Evolutionary conservation across 2,329 filamentous ascomycete genomes (phyloP).

Genomic region (Metarhizium brunneum): DNA sequence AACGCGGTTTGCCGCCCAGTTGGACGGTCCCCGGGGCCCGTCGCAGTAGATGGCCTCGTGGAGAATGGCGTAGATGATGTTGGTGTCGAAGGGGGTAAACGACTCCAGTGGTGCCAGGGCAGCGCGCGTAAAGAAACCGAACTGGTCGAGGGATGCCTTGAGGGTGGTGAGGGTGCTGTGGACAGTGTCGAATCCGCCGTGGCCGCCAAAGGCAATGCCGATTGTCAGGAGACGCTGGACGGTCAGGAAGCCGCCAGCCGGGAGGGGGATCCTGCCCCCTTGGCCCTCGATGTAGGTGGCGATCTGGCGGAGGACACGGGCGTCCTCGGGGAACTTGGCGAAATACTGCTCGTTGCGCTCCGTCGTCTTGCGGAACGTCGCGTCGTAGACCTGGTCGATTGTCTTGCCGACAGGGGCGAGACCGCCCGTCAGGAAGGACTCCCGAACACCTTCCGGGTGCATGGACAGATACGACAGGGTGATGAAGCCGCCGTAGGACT

Average conservation of each 20-base stretch:
- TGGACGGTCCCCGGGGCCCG: conserved; percentile 49
- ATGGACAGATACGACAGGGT: conserved; percentile 75
- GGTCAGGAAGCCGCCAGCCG: conserved; percentile 65
- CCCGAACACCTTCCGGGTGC: conserved; percentile 66
- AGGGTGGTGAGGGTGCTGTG: conserved; percentile 65
- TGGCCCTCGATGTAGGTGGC: conserved; percentile 52
- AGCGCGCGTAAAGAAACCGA: conserved; percentile 65
- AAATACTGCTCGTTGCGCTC: conserved; percentile 75
- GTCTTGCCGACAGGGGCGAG: conserved; percentile 65
- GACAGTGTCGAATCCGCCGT: conserved; percentile 67
- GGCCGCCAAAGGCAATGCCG: conserved; percentile 68
- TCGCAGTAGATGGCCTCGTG: conserved; percentile 87
- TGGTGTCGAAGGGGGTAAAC: conserved; percentile 60
- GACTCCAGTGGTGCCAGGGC: conserved; percentile 61
- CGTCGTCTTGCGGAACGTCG: conserved; percentile 59
- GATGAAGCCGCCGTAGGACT: conserved; percentile 89
- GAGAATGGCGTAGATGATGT: conserved; percentile 74
- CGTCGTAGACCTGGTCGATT: conserved; percentile 66
- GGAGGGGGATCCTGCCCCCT: conserved; percentile 48
- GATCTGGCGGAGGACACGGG: conserved; percentile 56
- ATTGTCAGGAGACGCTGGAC: conserved; percentile 66
- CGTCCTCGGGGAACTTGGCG: conserved; percentile 74
- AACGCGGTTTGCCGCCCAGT: conserved; percentile 67
- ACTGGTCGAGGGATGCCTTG: conserved; percentile 62
- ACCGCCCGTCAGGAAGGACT: conserved; percentile 79